Evolutionary conservation across 2,329 filamentous ascomycete species (phyloP).

Genomic region (Lachnellula hyalina): DNA sequence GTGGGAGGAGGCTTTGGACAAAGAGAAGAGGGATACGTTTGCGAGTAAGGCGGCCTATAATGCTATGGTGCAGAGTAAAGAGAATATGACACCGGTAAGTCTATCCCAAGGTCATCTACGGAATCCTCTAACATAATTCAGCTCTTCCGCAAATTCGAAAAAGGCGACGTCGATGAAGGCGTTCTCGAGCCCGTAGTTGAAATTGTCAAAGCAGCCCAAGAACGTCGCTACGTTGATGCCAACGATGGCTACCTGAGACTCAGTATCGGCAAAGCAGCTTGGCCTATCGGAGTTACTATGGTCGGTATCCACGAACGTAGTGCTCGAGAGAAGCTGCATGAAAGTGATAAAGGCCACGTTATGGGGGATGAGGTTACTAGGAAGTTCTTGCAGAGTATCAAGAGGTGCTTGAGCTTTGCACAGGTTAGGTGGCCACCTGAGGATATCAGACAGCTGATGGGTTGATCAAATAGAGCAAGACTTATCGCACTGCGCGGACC

Average conservation of each 20-base stretch:
- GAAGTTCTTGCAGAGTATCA: constrained; percentile 97
- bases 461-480: constrained; percentile 32
- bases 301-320: constrained; percentile 98
- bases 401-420: constrained; percentile 91
- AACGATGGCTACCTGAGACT: constrained; percentile 91
- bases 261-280: constrained; percentile 93
- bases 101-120: not conserved
- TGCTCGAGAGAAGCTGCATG: constrained; percentile 89
- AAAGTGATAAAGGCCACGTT: constrained; percentile 84
- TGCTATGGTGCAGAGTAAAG: constrained; percentile 80
- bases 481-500: too few relatives aligned
- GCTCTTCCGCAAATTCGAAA: constrained; percentile 86
- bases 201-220: constrained; percentile 86
- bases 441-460: constrained; percentile 92
- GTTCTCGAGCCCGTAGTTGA: constrained; percentile 80
- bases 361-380: constrained; percentile 95
- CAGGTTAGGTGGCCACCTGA: constrained; percentile 95
- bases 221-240: constrained; percentile 87
- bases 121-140: constrained; percentile 25
- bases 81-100: constrained; percentile 74
- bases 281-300: constrained; percentile 99
- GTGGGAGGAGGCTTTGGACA: constrained; percentile 74
- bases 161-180: constrained; percentile 69
- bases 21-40: constrained; percentile 59
- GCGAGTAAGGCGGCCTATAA: constrained; percentile 76